Percentiles rank a stretch among this genome's conserved stretches.
phyloP scores from a whole-genome alignment of 2,329 filamentous ascomycete species.

The Teratosphaeria nubilosa region DNA sequence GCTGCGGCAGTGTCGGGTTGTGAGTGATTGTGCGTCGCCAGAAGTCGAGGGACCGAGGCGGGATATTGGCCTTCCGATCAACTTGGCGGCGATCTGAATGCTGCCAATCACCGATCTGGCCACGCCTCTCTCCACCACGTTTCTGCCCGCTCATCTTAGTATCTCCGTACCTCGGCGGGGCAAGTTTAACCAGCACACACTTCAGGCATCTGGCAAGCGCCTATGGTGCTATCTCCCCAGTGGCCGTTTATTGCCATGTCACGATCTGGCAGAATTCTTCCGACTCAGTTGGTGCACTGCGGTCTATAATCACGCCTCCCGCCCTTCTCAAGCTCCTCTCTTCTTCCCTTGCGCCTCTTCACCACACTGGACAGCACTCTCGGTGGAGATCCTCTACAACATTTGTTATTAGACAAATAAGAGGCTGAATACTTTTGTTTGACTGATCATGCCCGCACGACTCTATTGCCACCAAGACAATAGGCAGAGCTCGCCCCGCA shows the following conservation, averaged over 20 bases:
- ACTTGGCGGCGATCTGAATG: neutral
- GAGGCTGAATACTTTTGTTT: slow-evolving; percentile 1
- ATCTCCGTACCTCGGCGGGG: neutral
- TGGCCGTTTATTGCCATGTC: neutral
- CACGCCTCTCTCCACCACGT: neutral
- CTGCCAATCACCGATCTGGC: neutral
- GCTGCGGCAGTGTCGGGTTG: neutral
- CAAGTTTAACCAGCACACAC: neutral
- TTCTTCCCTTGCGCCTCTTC: neutral
- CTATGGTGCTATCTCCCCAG: neutral
- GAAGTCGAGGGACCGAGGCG: neutral
- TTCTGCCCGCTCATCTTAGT: neutral
- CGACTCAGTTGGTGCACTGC: neutral
- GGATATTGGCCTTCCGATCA: neutral
- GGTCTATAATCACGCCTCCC: neutral
- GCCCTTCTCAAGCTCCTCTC: neutral
- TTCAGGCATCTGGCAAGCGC: neutral
- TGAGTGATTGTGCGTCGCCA: neutral
- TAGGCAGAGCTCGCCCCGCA: neutral
- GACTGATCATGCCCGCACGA: neutral
- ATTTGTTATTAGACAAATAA: slow-evolving; percentile 24
- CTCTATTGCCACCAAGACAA: neutral
- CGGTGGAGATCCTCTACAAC: slow-evolving; percentile 3
- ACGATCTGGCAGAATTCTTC: neutral
- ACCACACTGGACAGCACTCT: neutral